phyloP scores from a whole-genome alignment of 2,329 filamentous ascomycete species.

The Colletotrichum sp. region DNA sequence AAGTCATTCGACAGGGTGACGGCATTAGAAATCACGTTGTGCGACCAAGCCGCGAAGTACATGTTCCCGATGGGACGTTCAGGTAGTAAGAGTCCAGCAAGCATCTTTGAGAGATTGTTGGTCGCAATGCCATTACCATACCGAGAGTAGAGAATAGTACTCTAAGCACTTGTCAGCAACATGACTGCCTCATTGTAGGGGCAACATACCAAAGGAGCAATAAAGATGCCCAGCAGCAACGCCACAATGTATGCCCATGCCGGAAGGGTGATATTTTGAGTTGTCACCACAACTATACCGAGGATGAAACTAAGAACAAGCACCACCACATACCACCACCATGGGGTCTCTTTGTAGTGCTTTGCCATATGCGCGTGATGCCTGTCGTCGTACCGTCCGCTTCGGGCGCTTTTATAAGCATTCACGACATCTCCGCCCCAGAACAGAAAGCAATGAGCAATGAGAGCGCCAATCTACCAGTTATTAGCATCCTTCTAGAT shows the following conservation, averaged over 20 bases:
- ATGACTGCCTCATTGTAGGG: background rate
- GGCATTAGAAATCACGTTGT: conserved; percentile 57
- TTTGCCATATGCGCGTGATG: conserved; percentile 59
- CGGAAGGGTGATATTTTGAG: conserved; percentile 51
- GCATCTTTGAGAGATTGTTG: conserved; percentile 63
- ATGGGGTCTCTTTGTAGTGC: conserved; percentile 55
- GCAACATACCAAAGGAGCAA: conserved; percentile 53
- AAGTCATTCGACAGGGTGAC: conserved; percentile 58
- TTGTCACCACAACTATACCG: conserved; percentile 49
- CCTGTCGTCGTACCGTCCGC: conserved; percentile 49
- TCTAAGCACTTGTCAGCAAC: conserved; percentile 36
- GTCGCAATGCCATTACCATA: conserved; percentile 64
- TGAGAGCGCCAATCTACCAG: conserved; percentile 57
- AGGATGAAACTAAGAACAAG: conserved; percentile 50
- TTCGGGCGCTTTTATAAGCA: conserved; percentile 51
- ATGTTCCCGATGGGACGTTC: conserved; percentile 59
- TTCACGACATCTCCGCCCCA: conserved; percentile 57
- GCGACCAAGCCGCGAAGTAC: conserved; percentile 65
- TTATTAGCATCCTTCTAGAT: conserved; percentile 1
- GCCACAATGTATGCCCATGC: conserved; percentile 53
- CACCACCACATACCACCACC: conserved; percentile 51
- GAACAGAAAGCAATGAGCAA: conserved; percentile 58
- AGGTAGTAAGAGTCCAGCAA: conserved; percentile 56
- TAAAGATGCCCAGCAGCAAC: conserved; percentile 47
- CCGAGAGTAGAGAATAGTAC: conserved; percentile 54